Evolutionary conservation across 331 rosid genomes (phyloP).

Genomic region (Pyracantha coccinea): DNA sequence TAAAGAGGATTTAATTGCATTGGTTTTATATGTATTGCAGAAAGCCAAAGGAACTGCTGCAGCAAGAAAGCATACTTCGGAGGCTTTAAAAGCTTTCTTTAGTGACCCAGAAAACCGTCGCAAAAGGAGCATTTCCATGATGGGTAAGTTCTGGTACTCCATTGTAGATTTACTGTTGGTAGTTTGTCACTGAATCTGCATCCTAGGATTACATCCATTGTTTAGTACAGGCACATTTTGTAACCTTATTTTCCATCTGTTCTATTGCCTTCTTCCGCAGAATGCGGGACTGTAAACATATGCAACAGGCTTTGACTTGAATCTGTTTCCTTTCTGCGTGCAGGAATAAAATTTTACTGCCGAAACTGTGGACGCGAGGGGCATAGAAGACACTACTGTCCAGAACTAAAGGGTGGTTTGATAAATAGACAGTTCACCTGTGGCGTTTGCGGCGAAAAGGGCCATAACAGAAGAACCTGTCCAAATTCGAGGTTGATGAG

Average conservation of each 20-base stretch:
- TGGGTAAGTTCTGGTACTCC: constrained; percentile 36
- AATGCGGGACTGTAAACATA: background rate
- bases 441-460: constrained; percentile 59
- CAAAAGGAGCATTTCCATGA: constrained; percentile 85
- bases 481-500: constrained; percentile 27
- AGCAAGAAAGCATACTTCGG: constrained; percentile 76
- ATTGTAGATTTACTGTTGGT: background rate
- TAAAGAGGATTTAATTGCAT: background rate
- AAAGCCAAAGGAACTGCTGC: constrained; percentile 77
- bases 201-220: background rate
- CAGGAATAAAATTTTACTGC: constrained; percentile 86
- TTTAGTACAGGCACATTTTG: too few species aligned
- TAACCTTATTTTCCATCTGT: too few species aligned
- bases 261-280: background rate
- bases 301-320: background rate
- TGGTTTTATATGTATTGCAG: constrained; percentile 30
- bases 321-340: constrained; percentile 2
- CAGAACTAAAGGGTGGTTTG: constrained; percentile 54
- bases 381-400: constrained; percentile 82
- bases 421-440: constrained; percentile 39
- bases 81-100: constrained; percentile 68
- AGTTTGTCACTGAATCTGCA: background rate
- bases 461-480: constrained; percentile 87
- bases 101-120: constrained; percentile 85
- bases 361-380: constrained; percentile 88